Evolutionary conservation across 176 grass and related monocot genomes (phyloP), one percentile per base, ranked within the genome.

Genomic region (Oryza longistaminata): DNA sequence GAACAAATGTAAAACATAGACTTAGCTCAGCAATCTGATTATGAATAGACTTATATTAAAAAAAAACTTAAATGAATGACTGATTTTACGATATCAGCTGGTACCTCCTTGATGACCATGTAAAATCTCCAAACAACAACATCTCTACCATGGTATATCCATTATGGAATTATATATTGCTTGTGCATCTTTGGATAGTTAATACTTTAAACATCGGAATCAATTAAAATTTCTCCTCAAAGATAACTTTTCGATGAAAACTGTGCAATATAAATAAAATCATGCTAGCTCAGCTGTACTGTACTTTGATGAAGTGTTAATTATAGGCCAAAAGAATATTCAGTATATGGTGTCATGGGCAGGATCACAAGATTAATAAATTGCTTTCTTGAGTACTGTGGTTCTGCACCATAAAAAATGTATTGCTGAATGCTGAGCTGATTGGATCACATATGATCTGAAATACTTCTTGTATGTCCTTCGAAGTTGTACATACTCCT

Each of bases 171-270:
- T 9, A 25, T 49, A 74, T 73, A 45, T 50, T 75, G 46, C 34
- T 74, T 73, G 24, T 33, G 13, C 44, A 66, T 90, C 11, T 77
- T 52, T 81, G 48, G 19, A 39, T 22, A 14, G 14, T 62, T 64
- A 45, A 45, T 48, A 44, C 17, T 55, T 45, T 72, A n/a, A 21
- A 17, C 17, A 21, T 21, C 35, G 6, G 68, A 5, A 70, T 22
- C 35, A 42, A 42, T 70, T 70, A 70, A 42, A 42, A 21, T 58
- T 11, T 46, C 5, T 44, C 69, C 11, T 42, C 10, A 73, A 48
- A 46, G 2, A 31, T 25, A 15, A 25, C 16, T 22, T 40, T 45
- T 25, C 24, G 0, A 45, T 24, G 21, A 42, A 11, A 26, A 73
- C n/a, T 3, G 11, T 7, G 42, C 11, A 15, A 25, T 8, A 46